Evolutionary conservation across 345 rosid genomes (phyloP), one percentile per base, ranked within the genome.

Genomic region (Eucalyptus regnans): DNA sequence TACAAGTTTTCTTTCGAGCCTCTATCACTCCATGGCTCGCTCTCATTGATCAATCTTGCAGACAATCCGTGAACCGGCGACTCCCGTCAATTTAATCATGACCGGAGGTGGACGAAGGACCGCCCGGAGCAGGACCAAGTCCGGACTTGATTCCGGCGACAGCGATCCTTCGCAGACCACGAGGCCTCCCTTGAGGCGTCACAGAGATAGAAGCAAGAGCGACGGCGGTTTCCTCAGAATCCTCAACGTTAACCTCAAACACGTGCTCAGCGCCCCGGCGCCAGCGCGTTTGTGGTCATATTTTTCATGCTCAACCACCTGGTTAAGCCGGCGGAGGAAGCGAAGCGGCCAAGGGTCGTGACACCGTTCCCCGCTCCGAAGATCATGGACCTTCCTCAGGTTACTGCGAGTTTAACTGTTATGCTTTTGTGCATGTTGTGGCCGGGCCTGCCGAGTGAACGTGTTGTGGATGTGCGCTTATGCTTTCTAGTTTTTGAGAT

Each of bases 331-430:
- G 79, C 62, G 29, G 93, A 94, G 88, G 92, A 90, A 58, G 66
- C 92, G 71, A 79, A 51, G 87, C 92, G 81, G 49, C 95, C 98
- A 89, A 93, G 99, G 89, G 98, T 95, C 62, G 90, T 96, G 89
- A 96, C 98, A 89, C 99, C 98, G 4, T 94, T 96, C 89, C 99
- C 99, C 50, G 92, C 97, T 89, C 95, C 95, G 25, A 97, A 93
- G 90, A 92, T 96, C 90, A 92, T 90, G 89, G 98, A 96, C 91
- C 96, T 97, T 89, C 93, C 95, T 89, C 94, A 95, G 95, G 95
- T 93, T 86, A 88, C 31, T 58, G 16, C 58, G 27, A 50, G 50
- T 76, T 68, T 87, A 9, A 37, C 25, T 11, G 48, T 17, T 50
- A 29, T 33, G 50, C 17, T 12, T 60, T 50, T 62, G 64, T 66